A percentile compares a stretch with the other conserved stretches of the same genome.
Evolutionary conservation across 805 yeast genomes (phyloP).

Genomic region (Aciculoconidium aculeatum): DNA sequence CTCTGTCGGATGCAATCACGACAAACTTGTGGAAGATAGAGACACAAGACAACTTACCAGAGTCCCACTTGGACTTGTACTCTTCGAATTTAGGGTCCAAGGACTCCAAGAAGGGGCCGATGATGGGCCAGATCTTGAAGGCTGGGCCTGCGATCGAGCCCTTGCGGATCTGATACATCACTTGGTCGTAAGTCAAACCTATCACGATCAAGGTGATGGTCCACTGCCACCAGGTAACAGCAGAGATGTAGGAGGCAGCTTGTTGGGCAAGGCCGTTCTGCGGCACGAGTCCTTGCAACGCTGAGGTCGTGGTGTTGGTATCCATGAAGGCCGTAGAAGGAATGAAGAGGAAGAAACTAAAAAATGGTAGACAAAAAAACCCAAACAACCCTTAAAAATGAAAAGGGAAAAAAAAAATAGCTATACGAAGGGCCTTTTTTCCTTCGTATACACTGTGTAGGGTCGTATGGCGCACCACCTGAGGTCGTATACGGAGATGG

Average conservation of each 20-base stretch:
- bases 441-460: too few relatives aligned
- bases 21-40: constrained; percentile 98
- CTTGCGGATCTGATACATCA: constrained; percentile 72
- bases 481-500: too few relatives aligned
- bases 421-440: too few relatives aligned
- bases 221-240: constrained; percentile 51
- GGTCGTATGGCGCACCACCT: too few relatives aligned
- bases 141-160: constrained; percentile 89
- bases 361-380: too few relatives aligned
- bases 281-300: constrained; percentile 1
- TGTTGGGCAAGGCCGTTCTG: constrained; percentile 5
- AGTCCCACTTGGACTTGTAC: constrained; percentile 87
- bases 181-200: constrained; percentile 61
- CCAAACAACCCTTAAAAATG: too few relatives aligned
- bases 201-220: constrained; percentile 41
- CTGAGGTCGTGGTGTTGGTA: too few relatives aligned
- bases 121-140: constrained; percentile 86
- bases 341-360: too few relatives aligned
- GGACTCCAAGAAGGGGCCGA: constrained; percentile 93
- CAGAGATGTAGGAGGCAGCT: constrained; percentile 13
- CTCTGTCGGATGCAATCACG: constrained; percentile 85
- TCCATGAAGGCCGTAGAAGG: too few relatives aligned
- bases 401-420: too few relatives aligned
- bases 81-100: constrained; percentile 94
- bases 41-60: constrained; percentile 93